phyloP scores from a whole-genome alignment of 2,329 filamentous ascomycete species.

The Fusarium verrucosum region DNA sequence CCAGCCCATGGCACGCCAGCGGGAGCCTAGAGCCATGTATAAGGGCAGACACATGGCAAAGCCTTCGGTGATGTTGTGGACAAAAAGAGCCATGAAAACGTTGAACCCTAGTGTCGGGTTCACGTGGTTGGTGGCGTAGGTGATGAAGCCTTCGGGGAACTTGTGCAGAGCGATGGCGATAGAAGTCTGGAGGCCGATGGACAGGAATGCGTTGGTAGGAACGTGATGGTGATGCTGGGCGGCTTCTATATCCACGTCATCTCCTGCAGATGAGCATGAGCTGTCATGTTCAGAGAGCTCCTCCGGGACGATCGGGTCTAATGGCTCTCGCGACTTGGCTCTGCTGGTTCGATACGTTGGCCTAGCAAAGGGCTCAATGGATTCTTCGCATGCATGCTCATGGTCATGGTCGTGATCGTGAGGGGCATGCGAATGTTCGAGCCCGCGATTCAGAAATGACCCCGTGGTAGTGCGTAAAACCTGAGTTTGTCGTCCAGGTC shows the following conservation, averaged over 20 bases:
- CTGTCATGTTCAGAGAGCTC: conserved; percentile 37
- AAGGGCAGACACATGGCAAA: conserved; percentile 93
- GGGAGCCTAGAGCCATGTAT: conserved; percentile 87
- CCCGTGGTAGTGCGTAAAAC: conserved; percentile 56
- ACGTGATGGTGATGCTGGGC: conserved; percentile 90
- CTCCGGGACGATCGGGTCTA: conserved; percentile 42
- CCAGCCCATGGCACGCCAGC: conserved; percentile 84
- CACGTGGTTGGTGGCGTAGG: conserved; percentile 96
- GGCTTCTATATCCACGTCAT: conserved; percentile 58
- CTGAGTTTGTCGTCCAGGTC: conserved; percentile 48
- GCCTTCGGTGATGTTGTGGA: conserved; percentile 98
- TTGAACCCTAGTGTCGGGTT: conserved; percentile 88
- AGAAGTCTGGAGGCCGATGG: conserved; percentile 94
- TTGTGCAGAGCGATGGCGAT: conserved; percentile 97
- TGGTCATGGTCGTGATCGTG: conserved; percentile 41
- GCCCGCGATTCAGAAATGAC: conserved; percentile 44
- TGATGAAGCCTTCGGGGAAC: conserved; percentile 87
- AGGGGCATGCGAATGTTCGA: conserved; percentile 42
- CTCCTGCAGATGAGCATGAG: conserved; percentile 44
- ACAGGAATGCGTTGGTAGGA: conserved; percentile 89
- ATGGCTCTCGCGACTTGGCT: conserved; percentile 53
- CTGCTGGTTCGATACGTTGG: conserved; percentile 51
- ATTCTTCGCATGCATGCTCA: conserved; percentile 34
- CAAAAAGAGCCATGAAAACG: conserved; percentile 94
- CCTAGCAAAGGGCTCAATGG: conserved; percentile 44